Conservation (phyloP, 495 filamentous ascomycete genomes). For the Amphirosellinia nigrospora region DNA sequence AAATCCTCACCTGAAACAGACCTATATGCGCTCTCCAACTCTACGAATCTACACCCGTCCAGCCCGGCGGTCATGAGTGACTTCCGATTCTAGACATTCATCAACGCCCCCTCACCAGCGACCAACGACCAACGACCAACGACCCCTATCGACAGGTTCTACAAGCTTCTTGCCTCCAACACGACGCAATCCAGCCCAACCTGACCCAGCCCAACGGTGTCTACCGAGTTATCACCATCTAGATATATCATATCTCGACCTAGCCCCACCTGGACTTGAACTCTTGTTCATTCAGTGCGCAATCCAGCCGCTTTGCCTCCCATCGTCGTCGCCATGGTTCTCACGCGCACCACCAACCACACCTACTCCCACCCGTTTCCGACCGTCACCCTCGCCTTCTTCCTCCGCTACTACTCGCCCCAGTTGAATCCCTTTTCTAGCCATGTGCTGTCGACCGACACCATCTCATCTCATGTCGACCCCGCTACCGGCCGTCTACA, state of each 20-base stretch:
- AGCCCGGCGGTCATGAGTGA: constrained; percentile 14
- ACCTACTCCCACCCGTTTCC: constrained; percentile 92
- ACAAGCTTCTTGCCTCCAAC: background rate
- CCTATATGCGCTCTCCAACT: background rate
- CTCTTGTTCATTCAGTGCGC: background rate
- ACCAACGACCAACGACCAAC: too few species aligned
- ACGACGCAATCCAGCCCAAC: background rate
- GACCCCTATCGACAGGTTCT: background rate
- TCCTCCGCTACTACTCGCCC: constrained; percentile 87
- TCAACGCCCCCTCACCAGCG: background rate
- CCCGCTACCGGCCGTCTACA: constrained; percentile 77
- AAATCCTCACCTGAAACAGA: constrained; percentile 30
- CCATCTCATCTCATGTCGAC: constrained; percentile 86
- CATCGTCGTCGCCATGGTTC: constrained; percentile 49
- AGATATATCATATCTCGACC: background rate
- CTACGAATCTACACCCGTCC: background rate
- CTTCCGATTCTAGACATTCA: background rate
- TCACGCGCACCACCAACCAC: constrained; percentile 77
- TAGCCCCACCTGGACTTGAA: background rate
- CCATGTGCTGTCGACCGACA: constrained; percentile 96
- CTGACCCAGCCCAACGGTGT: background rate
- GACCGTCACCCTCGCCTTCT: constrained; percentile 93
- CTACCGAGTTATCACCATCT: background rate
- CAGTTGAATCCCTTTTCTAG: constrained; percentile 85
- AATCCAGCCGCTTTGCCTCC: background rate